A percentile compares a stretch with the other conserved stretches of the same genome.
These are phyloP conservation scores for Phytophthora brassicae DNA, from an alignment of 352 stramenopile species.

Conservation along the genomic window DNA sequence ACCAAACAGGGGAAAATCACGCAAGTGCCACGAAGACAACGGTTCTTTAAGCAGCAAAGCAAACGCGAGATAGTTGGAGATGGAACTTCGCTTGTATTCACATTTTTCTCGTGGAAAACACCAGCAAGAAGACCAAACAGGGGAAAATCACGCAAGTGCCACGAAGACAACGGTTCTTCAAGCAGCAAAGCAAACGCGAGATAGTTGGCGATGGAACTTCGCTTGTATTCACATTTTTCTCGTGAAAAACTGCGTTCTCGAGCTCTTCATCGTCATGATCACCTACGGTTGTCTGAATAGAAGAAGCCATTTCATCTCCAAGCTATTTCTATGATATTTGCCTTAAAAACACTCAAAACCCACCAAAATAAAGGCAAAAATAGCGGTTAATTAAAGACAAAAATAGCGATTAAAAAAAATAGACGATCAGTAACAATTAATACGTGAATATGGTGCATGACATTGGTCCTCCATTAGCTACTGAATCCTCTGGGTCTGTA, in stretches of 20 bases:
- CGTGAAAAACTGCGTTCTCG: slow-evolving; percentile 66
- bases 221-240: slow-evolving; percentile 37
- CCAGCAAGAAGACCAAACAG: slow-evolving; percentile 52
- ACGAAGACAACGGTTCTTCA: slow-evolving; percentile 61
- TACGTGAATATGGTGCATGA: slow-evolving; percentile 3
- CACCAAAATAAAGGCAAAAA: too few species aligned
- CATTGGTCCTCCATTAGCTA: slow-evolving; percentile 22
- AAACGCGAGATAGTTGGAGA: slow-evolving; percentile 45
- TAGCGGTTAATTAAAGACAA: too few species aligned
- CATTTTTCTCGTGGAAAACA: slow-evolving; percentile 67
- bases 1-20: slow-evolving; percentile 54
- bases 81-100: slow-evolving; percentile 20
- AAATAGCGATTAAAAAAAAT: too few species aligned
- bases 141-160: slow-evolving; percentile 58
- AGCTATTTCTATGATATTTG: too few species aligned
- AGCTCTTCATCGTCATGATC: slow-evolving; percentile 21
- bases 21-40: slow-evolving; percentile 55
- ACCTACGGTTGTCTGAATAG: slow-evolving; percentile 11
- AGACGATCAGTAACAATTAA: too few species aligned
- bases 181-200: slow-evolving; percentile 59
- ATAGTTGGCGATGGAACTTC: slow-evolving; percentile 40
- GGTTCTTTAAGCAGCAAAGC: slow-evolving; percentile 68
- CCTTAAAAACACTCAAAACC: too few species aligned
- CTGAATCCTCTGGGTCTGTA: slow-evolving; percentile 7
- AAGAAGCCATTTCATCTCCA: slow-evolving; percentile 22